A percentile compares a stretch with the other conserved stretches of the same genome.
Evolutionary conservation across 441 rosid species (phyloP).

Genomic region (Metrosideros polymorpha): DNA sequence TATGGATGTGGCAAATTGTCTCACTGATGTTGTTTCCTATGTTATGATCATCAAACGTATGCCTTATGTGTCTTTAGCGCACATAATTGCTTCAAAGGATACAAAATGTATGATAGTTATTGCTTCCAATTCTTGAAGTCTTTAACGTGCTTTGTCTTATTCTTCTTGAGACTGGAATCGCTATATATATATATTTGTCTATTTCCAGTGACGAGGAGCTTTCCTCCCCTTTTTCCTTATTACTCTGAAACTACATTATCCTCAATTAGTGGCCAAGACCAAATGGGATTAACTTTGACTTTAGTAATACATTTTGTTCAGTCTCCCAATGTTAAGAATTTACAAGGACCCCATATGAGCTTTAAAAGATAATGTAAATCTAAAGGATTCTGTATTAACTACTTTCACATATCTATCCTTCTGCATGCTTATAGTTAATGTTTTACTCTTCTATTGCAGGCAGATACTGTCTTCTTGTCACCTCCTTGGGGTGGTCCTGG

Average conservation of each 20-base stretch:
- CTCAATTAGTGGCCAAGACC: not conserved
- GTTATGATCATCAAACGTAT: not conserved
- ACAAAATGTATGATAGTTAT: not conserved
- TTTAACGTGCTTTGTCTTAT: not conserved
- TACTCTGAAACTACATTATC: not conserved
- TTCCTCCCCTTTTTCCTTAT: not conserved
- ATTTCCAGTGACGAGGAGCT: not conserved
- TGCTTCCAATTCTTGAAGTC: not conserved
- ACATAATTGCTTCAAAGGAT: not conserved
- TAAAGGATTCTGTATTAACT: not conserved
- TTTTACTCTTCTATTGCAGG: conserved; percentile 33
- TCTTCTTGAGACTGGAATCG: not conserved
- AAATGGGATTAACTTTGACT: not conserved
- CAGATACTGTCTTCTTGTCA: conserved; percentile 71
- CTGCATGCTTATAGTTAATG: not conserved
- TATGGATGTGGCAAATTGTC: not conserved
- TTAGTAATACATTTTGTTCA: not conserved
- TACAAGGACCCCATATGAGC: not conserved
- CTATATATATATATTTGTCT: not conserved
- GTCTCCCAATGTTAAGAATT: not conserved
- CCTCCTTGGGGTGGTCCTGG: conserved; percentile 99
- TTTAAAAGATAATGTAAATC: not conserved
- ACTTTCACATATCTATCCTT: not conserved
- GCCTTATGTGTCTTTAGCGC: not conserved
- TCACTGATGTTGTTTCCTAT: not conserved